These are phyloP conservation scores for Nidula microcarpa DNA, from an alignment of 768 basidiomycete species.

Conservation along the genomic window DNA sequence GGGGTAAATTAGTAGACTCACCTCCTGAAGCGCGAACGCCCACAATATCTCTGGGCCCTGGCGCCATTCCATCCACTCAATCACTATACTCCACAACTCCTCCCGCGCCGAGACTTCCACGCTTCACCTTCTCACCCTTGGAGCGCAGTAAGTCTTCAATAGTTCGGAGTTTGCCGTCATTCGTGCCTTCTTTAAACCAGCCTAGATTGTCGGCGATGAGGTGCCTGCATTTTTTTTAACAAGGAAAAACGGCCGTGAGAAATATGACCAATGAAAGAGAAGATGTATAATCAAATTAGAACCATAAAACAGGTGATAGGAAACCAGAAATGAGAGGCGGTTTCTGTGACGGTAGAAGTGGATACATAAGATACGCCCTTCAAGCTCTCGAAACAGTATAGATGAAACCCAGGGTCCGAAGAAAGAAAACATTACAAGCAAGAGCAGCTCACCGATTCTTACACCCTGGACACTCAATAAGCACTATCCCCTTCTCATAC, in stretches of 20 bases:
- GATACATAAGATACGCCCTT: too few relatives aligned
- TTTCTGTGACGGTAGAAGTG: too few relatives aligned
- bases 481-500: slow-evolving; percentile 86
- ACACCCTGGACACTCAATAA: slow-evolving; percentile 90
- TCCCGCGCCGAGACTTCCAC: slow-evolving; percentile 42
- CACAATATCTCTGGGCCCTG: too few relatives aligned
- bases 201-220: slow-evolving; percentile 88
- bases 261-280: neutral
- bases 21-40: slow-evolving; percentile 9
- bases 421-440: neutral
- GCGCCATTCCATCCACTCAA: slow-evolving; percentile 2
- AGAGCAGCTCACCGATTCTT: slow-evolving; percentile 62
- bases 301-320: neutral
- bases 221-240: slow-evolving; percentile 41
- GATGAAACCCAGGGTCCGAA: neutral
- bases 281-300: neutral
- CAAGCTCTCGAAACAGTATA: too few relatives aligned
- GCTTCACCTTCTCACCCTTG: slow-evolving; percentile 73
- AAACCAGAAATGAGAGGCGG: neutral
- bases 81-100: slow-evolving; percentile 57
- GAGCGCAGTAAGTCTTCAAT: slow-evolving; percentile 79
- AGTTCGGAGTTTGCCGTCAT: slow-evolving; percentile 68
- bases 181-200: slow-evolving; percentile 86
- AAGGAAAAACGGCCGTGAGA: neutral
- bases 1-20: neutral